Evolutionary conservation across 2,329 filamentous ascomycete species (phyloP).

Genomic region (Talaromyces sp.): DNA sequence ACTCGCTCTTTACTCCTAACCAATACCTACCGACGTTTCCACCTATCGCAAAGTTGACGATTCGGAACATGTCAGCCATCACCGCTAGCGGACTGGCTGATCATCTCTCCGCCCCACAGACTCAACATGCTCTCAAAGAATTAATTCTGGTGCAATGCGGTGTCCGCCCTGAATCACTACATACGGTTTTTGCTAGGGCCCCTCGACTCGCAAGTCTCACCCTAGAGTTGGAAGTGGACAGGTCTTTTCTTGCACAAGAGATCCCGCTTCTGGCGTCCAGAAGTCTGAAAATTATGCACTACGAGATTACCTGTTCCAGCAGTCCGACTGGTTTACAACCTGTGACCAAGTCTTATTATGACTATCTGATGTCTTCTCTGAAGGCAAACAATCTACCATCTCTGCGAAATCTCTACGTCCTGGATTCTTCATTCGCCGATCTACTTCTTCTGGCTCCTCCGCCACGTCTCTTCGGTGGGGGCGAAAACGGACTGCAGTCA

Average conservation of each 20-base stretch:
- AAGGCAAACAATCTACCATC: constrained; percentile 71
- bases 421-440: constrained; percentile 79
- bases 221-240: constrained; percentile 56
- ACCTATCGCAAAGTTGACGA: constrained; percentile 67
- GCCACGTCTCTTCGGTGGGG: constrained; percentile 50
- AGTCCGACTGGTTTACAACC: constrained; percentile 58
- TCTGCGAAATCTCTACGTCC: constrained; percentile 77
- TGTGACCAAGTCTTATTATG: constrained; percentile 67
- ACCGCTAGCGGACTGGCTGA: constrained; percentile 68
- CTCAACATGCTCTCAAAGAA: constrained; percentile 61
- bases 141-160: constrained; percentile 72
- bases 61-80: constrained; percentile 69
- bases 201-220: constrained; percentile 49
- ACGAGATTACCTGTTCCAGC: constrained; percentile 67
- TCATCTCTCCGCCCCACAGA: constrained; percentile 64
- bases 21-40: constrained; percentile 71
- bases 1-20: constrained; percentile 70
- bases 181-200: constrained; percentile 44
- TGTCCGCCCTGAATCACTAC: constrained; percentile 49
- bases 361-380: constrained; percentile 80
- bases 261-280: constrained; percentile 66
- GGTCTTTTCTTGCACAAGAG: constrained; percentile 56
- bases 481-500: constrained; percentile 30
- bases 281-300: constrained; percentile 72
- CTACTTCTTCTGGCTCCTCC: constrained; percentile 72